Percentiles rank a stretch among this genome's conserved stretches.
Evolutionary conservation across 306 rosid genomes (phyloP).

Genomic region (Cajanus cajan): DNA sequence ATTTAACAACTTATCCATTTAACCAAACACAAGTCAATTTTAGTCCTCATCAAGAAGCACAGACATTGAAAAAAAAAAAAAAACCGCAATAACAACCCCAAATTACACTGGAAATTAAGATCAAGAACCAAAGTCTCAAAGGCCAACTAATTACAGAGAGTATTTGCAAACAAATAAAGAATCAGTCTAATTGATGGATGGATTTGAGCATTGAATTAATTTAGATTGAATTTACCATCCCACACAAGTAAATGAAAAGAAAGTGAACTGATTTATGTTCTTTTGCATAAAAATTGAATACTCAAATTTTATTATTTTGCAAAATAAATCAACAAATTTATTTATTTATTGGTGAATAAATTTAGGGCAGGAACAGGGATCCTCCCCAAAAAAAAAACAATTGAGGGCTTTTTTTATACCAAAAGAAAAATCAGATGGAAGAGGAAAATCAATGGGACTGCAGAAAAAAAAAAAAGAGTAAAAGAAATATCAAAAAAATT

Average conservation of each 20-base stretch:
- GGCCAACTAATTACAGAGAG: background rate
- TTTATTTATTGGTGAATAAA: no score
- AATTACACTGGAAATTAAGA: background rate
- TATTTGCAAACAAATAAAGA: background rate
- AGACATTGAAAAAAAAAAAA: background rate
- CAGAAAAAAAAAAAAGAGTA: background rate
- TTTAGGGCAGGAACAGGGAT: no score
- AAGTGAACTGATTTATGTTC: background rate
- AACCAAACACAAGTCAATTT: background rate
- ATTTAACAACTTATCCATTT: no score
- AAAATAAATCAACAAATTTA: no score
- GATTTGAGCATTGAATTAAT: background rate
- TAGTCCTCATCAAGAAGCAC: background rate
- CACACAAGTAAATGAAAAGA: background rate
- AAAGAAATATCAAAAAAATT: background rate
- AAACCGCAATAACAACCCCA: background rate
- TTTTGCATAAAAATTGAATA: background rate
- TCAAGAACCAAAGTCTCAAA: background rate
- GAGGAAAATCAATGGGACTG: background rate
- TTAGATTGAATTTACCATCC: background rate
- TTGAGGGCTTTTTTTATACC: no score
- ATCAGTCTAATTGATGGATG: background rate
- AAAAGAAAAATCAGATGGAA: background rate
- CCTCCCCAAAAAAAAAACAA: no score
- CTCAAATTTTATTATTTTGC: background rate